These are phyloP conservation scores for Emericellopsis terricola DNA, from an alignment of 495 filamentous ascomycete genomes.

Conservation along the genomic window DNA sequence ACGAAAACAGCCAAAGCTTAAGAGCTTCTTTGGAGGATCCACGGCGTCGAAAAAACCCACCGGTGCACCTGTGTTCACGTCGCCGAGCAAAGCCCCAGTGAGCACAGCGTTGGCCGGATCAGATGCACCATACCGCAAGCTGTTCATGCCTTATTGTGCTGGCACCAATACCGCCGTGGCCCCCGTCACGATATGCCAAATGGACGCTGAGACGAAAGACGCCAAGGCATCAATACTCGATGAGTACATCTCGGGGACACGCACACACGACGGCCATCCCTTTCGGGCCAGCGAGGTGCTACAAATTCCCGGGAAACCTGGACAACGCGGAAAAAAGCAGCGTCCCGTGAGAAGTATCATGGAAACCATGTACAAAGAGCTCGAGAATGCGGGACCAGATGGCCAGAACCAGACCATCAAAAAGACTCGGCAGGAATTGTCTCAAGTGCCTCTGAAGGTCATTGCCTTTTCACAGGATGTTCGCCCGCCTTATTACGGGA, in stretches of 20 bases:
- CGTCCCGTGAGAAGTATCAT: conserved; percentile 53
- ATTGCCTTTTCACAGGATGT: conserved; percentile 76
- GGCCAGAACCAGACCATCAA: conserved; percentile 18
- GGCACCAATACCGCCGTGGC: conserved; percentile 49
- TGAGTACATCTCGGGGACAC: conserved; percentile 17
- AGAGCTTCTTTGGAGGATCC: conserved; percentile 29
- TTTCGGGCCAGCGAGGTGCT: conserved; percentile 42
- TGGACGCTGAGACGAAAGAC: conserved; percentile 34
- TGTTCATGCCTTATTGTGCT: conserved; percentile 64
- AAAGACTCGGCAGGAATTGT: conserved; percentile 32
- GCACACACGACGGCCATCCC: not conserved
- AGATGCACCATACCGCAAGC: conserved; percentile 58
- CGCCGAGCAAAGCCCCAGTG: conserved; percentile 6
- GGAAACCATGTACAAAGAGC: conserved; percentile 12
- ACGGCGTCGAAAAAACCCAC: conserved; percentile 23
- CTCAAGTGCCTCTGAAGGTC: conserved; percentile 51
- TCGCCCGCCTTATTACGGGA: conserved; percentile 78
- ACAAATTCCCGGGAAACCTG: conserved; percentile 33
- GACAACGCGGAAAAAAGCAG: conserved; percentile 28
- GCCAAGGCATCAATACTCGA: conserved; percentile 32
- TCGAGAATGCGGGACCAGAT: conserved; percentile 8
- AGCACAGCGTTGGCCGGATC: conserved; percentile 17
- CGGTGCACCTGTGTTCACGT: conserved; percentile 5
- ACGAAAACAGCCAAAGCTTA: conserved; percentile 28
- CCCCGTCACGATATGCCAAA: conserved; percentile 23